phyloP scores from a whole-genome alignment of 148 eudicot species.

The Camellia sinensis region DNA sequence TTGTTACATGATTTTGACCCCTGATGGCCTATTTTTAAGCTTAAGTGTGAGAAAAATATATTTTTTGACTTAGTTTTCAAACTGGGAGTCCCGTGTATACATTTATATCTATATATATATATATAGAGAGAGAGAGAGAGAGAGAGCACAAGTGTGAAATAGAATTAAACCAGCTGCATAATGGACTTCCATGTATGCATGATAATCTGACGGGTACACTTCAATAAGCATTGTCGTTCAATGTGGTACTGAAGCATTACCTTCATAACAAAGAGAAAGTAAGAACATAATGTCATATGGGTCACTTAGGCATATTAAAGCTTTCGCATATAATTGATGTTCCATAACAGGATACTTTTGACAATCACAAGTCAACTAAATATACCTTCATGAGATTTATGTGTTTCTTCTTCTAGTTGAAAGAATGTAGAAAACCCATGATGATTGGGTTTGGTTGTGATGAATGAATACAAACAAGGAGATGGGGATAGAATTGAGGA shows the following conservation, averaged over 20 bases:
- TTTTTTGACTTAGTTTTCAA: too few species aligned
- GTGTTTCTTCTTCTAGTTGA: neutral
- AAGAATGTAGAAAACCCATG: neutral
- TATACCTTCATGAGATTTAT: neutral
- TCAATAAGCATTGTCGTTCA: conserved; percentile 94
- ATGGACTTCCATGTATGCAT: conserved; percentile 70
- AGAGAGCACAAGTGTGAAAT: neutral
- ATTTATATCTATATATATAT: neutral
- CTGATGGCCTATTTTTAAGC: too few species aligned
- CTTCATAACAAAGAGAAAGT: conserved; percentile 33
- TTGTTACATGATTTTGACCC: too few species aligned
- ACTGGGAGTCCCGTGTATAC: too few species aligned
- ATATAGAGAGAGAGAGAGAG: neutral
- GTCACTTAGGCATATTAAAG: neutral
- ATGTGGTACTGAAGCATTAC: conserved; percentile 83
- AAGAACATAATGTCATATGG: neutral
- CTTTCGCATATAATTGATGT: neutral
- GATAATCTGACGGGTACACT: conserved; percentile 77
- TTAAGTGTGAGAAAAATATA: too few species aligned
- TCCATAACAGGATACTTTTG: neutral
- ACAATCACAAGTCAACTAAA: neutral
- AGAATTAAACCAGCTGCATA: neutral
- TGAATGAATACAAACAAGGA: neutral
- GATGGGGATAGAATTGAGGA: neutral
- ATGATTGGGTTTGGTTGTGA: neutral